These are phyloP conservation scores for Schwanniomyces sp. DNA, from an alignment of 805 yeast genomes.

Conservation along the genomic window DNA sequence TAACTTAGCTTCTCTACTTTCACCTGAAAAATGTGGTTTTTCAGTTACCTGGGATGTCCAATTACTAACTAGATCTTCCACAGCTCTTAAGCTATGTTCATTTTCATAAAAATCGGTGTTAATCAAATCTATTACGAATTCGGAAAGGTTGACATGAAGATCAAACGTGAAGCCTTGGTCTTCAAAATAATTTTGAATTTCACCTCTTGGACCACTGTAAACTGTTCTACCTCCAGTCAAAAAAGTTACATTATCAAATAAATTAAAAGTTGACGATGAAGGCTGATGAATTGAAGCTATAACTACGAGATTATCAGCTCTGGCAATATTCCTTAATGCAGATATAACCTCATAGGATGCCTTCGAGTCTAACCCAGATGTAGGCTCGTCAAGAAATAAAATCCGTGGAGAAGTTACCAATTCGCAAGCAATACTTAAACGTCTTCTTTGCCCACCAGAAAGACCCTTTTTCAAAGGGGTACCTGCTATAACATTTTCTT, in stretches of 20 bases:
- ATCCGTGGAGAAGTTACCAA: conserved; percentile 41
- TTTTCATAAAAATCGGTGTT: conserved; percentile 18
- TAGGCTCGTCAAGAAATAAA: conserved; percentile 42
- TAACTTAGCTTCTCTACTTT: background rate
- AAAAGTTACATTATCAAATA: conserved; percentile 71
- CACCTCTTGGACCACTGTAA: conserved; percentile 57
- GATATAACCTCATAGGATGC: conserved; percentile 44
- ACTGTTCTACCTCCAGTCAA: conserved; percentile 79
- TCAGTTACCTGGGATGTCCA: background rate
- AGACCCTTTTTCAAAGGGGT: conserved; percentile 62
- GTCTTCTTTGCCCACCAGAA: conserved; percentile 41
- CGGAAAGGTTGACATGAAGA: conserved; percentile 27
- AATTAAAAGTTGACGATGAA: conserved; percentile 73
- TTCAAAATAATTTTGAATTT: conserved; percentile 20
- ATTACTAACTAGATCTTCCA: background rate
- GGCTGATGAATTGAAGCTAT: conserved; percentile 78
- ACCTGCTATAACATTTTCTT: conserved; percentile 18
- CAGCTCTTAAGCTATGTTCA: background rate
- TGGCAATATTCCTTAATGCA: conserved; percentile 38
- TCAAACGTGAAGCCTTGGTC: conserved; percentile 36
- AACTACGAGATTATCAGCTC: conserved; percentile 42
- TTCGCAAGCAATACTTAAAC: conserved; percentile 43
- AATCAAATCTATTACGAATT: conserved; percentile 26
- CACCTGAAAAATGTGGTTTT: background rate
- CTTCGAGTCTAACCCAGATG: conserved; percentile 45